A percentile compares a stretch with the other conserved stretches of the same genome.
These are phyloP conservation scores for Cardamine resedifolia DNA, from an alignment of 345 rosid species.

Conservation along the genomic window DNA sequence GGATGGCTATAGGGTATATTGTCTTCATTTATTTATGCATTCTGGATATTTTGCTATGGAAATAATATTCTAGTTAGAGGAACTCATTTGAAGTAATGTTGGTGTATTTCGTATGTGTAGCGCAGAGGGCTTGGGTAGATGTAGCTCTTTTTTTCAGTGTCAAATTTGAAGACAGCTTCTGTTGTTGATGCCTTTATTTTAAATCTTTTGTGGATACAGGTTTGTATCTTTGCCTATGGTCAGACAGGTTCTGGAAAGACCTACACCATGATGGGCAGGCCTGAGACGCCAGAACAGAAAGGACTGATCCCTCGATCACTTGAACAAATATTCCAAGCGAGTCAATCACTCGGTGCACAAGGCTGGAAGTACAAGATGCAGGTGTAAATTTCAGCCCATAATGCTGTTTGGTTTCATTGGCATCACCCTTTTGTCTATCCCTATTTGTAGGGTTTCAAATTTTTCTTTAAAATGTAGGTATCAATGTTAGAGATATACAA, in stretches of 20 bases:
- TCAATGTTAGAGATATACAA: conserved; percentile 93
- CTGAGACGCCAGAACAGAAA: conserved; percentile 58
- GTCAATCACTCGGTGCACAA: conserved; percentile 59
- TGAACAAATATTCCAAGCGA: conserved; percentile 73
- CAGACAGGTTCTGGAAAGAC: conserved; percentile 97
- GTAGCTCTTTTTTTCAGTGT: background rate
- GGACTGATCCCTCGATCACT: conserved; percentile 85
- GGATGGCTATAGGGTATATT: conserved; percentile 79
- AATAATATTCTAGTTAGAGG: background rate
- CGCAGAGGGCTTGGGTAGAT: background rate
- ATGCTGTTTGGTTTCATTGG: background rate
- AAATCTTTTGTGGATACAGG: conserved; percentile 45
- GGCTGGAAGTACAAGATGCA: conserved; percentile 93
- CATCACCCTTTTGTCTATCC: background rate
- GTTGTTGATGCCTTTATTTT: background rate
- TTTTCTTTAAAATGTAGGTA: conserved; percentile 42
- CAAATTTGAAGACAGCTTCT: background rate
- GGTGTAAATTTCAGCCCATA: conserved; percentile 38
- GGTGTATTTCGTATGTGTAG: background rate
- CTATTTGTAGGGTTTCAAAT: background rate
- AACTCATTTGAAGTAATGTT: background rate
- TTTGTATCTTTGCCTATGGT: conserved; percentile 92
- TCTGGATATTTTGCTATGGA: background rate
- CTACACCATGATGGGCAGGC: conserved; percentile 94
- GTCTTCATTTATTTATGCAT: background rate